phyloP scores from a whole-genome alignment of 164 flowering plant genomes.

The Vitis rupestris region DNA sequence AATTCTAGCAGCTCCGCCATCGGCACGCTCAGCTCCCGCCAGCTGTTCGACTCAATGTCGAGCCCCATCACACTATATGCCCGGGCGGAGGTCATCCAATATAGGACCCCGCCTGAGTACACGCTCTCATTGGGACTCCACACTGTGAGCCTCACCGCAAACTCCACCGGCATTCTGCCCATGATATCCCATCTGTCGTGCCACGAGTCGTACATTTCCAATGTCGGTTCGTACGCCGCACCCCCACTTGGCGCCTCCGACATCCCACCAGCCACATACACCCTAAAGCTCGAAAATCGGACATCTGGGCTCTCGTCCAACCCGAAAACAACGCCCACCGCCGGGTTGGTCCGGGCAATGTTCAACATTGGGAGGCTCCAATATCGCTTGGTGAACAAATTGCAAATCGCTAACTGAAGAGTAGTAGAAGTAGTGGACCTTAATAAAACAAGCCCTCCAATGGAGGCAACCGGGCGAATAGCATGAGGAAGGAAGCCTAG shows the following conservation, averaged over 20 bases:
- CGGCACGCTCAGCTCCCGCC: slow-evolving; percentile 59
- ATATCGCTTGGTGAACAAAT: slow-evolving; percentile 50
- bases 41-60: slow-evolving; percentile 27
- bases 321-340: slow-evolving; percentile 35
- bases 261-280: slow-evolving; percentile 71
- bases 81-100: slow-evolving; percentile 73
- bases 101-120: slow-evolving; percentile 36
- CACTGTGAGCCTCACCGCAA: slow-evolving; percentile 60
- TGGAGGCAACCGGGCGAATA: slow-evolving; percentile 38
- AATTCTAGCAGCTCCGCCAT: slow-evolving; percentile 55
- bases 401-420: slow-evolving; percentile 40
- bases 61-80: slow-evolving; percentile 57
- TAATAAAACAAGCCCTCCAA: slow-evolving; percentile 38
- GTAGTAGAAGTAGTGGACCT: slow-evolving; percentile 15
- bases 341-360: slow-evolving; percentile 46
- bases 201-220: slow-evolving; percentile 57
- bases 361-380: slow-evolving; percentile 36
- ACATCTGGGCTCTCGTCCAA: neutral
- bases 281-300: slow-evolving; percentile 20
- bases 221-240: slow-evolving; percentile 45
- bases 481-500: slow-evolving; percentile 36
- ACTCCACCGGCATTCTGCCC: slow-evolving; percentile 47
- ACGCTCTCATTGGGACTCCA: slow-evolving; percentile 72
- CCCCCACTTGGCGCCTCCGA: slow-evolving; percentile 34
- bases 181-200: slow-evolving; percentile 34